Conservation (phyloP, 2,329 filamentous ascomycete species). For the Fusarium nodosum region DNA sequence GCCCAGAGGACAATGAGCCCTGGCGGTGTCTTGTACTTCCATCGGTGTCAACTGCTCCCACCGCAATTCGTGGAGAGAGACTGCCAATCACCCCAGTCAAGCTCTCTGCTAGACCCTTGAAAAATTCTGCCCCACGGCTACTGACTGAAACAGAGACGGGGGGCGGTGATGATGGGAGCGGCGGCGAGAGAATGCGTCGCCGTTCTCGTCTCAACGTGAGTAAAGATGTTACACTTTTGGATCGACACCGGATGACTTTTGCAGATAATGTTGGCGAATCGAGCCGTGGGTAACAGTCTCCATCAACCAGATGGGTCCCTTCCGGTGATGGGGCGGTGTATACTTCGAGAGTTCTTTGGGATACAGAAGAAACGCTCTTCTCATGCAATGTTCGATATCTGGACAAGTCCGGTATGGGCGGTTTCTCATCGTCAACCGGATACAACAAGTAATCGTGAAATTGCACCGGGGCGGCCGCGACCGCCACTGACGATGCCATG, state of each 20-base stretch:
- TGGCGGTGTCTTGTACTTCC: constrained; percentile 31
- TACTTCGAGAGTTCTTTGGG: constrained; percentile 50
- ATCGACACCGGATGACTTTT: constrained; percentile 40
- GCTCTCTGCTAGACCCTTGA: constrained; percentile 35
- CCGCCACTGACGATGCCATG: constrained; percentile 35
- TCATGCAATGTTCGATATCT: constrained; percentile 54
- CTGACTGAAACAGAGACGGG: constrained; percentile 40
- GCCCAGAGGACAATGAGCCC: constrained; percentile 35
- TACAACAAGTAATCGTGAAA: constrained; percentile 36
- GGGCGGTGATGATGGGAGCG: constrained; percentile 23
- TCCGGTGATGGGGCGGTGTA: constrained; percentile 36
- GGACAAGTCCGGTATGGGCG: constrained; percentile 47
- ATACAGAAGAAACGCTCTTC: constrained; percentile 53
- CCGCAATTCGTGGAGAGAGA: constrained; percentile 40
- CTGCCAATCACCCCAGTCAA: constrained; percentile 43
- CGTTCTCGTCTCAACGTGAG: constrained; percentile 24
- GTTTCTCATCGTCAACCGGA: constrained; percentile 29
- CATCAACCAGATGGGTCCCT: constrained; percentile 30
- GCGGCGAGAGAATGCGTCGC: constrained; percentile 20
- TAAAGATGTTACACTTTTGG: constrained; percentile 47
- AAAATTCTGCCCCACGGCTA: constrained; percentile 37
- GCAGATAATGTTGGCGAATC: constrained; percentile 39
- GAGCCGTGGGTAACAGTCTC: constrained; percentile 46
- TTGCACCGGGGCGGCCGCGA: constrained; percentile 28
- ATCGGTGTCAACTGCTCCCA: constrained; percentile 31